Percentiles rank a stretch among this genome's conserved stretches.
phyloP scores from a whole-genome alignment of 2,329 filamentous ascomycete genomes.

The Sporothrix schenckii region DNA sequence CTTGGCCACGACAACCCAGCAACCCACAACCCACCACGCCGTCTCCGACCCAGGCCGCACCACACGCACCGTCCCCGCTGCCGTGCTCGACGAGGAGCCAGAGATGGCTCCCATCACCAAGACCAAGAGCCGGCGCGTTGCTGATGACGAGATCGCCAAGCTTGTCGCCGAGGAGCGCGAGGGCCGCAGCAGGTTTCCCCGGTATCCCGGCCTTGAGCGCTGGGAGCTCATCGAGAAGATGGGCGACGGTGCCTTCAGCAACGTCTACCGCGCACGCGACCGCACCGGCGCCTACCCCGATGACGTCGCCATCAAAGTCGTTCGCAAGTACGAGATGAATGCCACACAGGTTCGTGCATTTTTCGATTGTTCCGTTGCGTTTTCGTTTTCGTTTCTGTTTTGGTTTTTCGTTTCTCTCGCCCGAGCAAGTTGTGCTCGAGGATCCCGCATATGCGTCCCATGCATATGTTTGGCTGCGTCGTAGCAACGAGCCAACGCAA shows the following conservation, averaged over 20 bases:
- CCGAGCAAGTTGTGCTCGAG: constrained; percentile 29
- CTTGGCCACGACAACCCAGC: constrained; percentile 43
- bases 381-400: not conserved
- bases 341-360: constrained; percentile 75
- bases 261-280: constrained; percentile 90
- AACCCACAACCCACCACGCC: constrained; percentile 53
- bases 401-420: not conserved
- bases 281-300: constrained; percentile 63
- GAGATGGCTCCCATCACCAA: constrained; percentile 42
- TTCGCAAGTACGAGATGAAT: constrained; percentile 99
- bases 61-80: constrained; percentile 23
- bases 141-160: constrained; percentile 74
- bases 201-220: constrained; percentile 80
- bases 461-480: constrained; percentile 26
- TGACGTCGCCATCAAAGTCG: constrained; percentile 96
- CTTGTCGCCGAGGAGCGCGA: constrained; percentile 91
- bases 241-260: constrained; percentile 98
- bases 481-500: constrained; percentile 18
- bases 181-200: constrained; percentile 80
- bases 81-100: constrained; percentile 14
- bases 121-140: constrained; percentile 51
- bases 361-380: constrained; percentile 24
- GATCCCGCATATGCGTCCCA: constrained; percentile 26
- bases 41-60: constrained; percentile 32
- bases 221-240: constrained; percentile 94